Evolutionary conservation across 2,329 filamentous ascomycete genomes (phyloP), one percentile per base, ranked within the genome.

Genomic region (Botrytis galanthina): DNA sequence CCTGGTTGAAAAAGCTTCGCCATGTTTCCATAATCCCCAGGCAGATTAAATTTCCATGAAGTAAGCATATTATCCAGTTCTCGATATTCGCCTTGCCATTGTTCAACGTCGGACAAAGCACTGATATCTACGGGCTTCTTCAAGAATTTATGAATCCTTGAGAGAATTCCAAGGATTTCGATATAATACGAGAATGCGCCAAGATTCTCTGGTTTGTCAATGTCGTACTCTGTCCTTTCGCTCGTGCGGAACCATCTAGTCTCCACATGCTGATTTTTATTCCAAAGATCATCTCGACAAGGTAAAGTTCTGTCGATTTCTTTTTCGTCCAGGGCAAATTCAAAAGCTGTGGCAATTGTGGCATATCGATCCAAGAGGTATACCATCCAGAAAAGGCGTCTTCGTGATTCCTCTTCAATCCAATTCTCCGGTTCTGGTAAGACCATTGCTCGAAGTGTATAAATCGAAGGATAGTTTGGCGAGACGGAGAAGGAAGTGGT

Each of bases 311-410:
- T 89, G 80, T 97, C 94, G 62, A 97, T 95, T 79, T 97, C 94
- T 80, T 92, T 93, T 79, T 97, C 94, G 77, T 95, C 91, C 29
- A 98, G 84, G 0, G 93, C 93, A 80, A 97, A 97, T 78, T 97
- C 94, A 78, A 97, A 97, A 0, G 95, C 94, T 0, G 95, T 97
- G 0, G 94, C 92, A 73, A 97, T 91, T 0, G 94, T 97, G 0
- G 94, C 94, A 80, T 97, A 97, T 68, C 95, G 88, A 81, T 98
- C 95, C 9, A 98, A 86, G 20, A 97, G 84, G 80, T 97, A 98
- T 18, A 97, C 91, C 90, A 97, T 95, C 95, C 95, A 98, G 82
- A 98, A 97, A 1, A 97, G 85, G 39, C 95, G 87, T 42, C 95
- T 88, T 42, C 94, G 87, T 60, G 93, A 92, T 81, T 98, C 95